Evolutionary conservation across 108 stramenopile species (phyloP), one percentile per base, ranked within the genome.

Genomic region (Cyclotella cryptica): DNA sequence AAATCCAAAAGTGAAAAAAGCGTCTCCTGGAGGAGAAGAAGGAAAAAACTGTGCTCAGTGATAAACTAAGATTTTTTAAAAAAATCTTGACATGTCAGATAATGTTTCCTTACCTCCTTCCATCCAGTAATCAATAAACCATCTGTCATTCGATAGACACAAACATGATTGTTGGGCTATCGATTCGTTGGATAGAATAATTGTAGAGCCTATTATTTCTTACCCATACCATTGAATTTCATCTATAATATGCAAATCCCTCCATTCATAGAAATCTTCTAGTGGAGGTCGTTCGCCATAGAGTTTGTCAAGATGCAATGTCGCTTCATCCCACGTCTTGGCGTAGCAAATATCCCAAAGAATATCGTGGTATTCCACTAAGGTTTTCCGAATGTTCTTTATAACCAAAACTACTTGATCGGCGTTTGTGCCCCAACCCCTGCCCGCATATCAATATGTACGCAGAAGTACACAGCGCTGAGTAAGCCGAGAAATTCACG

Each of bases 81-180:
- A n/a, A n/a, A n/a, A n/a, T n/a, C n/a, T n/a, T n/a, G n/a, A n/a
- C n/a, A n/a, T n/a, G n/a, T n/a, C n/a, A n/a, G n/a, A n/a, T n/a
- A n/a, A n/a, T 35, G 35, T 2, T n/a, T 63, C 11, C 68, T 17
- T 30, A 69, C 68, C 68, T 69, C 55, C 72, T 49, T 80, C 72
- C 66, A 81, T 74, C 74, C 74, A 82, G 63, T 71, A 82, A 61
- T 82, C 81, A 18, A 82, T 82, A 63, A 75, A 75, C 81, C 81
- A 81, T 24, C 65, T 75, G 27, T 3, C 1, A 26, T 24, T 49
- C 9, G 18, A 49, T 1, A 49, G 18, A 17, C 2, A 49, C 9
- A 17, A 17, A n/a, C 47, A 49, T 3, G 47, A 22, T 6, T 24
- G 55, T 55, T 4, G n/a, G 8, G 24, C 11, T 6, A 55, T 55